Percentiles rank a stretch among this genome's conserved stretches.
Evolutionary conservation across 306 rosid species (phyloP).

Genomic region (Delonix regia): DNA sequence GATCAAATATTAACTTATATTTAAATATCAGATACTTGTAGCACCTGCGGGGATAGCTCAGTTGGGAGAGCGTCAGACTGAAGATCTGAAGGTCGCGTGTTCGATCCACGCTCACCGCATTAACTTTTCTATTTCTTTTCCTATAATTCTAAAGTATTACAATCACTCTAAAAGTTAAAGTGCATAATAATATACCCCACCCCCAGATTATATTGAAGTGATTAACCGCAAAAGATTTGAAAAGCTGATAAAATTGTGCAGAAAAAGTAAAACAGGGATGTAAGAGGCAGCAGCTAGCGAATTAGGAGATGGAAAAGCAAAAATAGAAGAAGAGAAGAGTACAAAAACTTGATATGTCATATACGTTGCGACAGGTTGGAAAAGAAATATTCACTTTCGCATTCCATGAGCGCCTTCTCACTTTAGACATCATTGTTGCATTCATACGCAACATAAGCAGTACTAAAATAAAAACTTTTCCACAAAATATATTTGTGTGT

Average conservation of each 20-base stretch:
- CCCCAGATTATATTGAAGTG: neutral
- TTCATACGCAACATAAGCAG: constrained; percentile 17
- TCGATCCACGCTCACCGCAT: constrained; percentile 82
- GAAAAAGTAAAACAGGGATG: neutral
- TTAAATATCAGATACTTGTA: no score
- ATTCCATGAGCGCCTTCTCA: neutral
- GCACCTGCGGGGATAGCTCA: constrained; percentile 69
- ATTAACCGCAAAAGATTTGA: neutral
- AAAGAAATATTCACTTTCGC: neutral
- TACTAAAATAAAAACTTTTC: neutral
- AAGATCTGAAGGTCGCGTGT: constrained; percentile 77
- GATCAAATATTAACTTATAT: no score
- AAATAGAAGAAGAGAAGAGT: neutral
- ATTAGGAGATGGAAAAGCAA: neutral
- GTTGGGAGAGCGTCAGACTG: constrained; percentile 94
- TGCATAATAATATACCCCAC: neutral
- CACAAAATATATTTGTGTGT: no score
- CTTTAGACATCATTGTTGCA: constrained; percentile 23
- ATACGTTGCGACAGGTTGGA: constrained; percentile 3
- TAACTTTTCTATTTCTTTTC: accelerated
- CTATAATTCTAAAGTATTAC: neutral
- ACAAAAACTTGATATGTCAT: neutral
- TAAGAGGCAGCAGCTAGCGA: neutral
- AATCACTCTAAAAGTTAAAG: no score
- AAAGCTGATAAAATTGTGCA: neutral